A percentile compares a stretch with the other conserved stretches of the same genome.
These are phyloP conservation scores for Trichaptum fuscoviolaceum DNA, from an alignment of 768 basidiomycete species.

Conservation along the genomic window DNA sequence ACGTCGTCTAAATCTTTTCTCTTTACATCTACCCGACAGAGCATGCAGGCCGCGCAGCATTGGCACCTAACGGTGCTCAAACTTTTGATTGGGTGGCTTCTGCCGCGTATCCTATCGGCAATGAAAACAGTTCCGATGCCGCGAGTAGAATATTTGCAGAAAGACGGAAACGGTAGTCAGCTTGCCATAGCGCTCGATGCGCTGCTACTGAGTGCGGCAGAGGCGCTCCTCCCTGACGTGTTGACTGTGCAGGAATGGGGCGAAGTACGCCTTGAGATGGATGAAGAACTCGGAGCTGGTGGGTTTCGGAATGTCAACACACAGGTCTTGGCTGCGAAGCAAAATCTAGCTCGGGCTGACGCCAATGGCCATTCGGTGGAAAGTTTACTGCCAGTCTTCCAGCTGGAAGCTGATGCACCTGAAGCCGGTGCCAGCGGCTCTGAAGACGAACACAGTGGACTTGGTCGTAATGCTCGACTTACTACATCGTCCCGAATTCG, in stretches of 20 bases:
- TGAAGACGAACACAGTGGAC: background rate
- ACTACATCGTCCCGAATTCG: constrained; percentile 8
- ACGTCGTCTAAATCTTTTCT: constrained; percentile 7
- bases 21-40: constrained; percentile 3
- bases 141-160: constrained; percentile 19
- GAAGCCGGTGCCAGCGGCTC: background rate
- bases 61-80: constrained; percentile 11
- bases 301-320: background rate
- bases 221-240: constrained; percentile 21
- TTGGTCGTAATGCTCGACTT: background rate
- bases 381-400: background rate
- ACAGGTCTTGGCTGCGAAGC: constrained; percentile 3
- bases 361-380: background rate
- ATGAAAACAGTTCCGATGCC: constrained; percentile 23
- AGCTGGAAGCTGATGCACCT: background rate
- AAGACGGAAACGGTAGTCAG: constrained; percentile 12
- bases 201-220: constrained; percentile 14
- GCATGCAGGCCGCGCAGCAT: constrained; percentile 6
- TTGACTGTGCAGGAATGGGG: constrained; percentile 17
- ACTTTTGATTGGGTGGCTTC: constrained; percentile 18
- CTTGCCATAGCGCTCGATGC: constrained; percentile 17
- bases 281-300: background rate
- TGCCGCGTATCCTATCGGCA: constrained; percentile 20
- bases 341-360: constrained; percentile 1
- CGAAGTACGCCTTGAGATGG: constrained; percentile 19